These are phyloP conservation scores for Forsythia viridissima DNA, from an alignment of 257 asterid genomes.

Conservation along the genomic window DNA sequence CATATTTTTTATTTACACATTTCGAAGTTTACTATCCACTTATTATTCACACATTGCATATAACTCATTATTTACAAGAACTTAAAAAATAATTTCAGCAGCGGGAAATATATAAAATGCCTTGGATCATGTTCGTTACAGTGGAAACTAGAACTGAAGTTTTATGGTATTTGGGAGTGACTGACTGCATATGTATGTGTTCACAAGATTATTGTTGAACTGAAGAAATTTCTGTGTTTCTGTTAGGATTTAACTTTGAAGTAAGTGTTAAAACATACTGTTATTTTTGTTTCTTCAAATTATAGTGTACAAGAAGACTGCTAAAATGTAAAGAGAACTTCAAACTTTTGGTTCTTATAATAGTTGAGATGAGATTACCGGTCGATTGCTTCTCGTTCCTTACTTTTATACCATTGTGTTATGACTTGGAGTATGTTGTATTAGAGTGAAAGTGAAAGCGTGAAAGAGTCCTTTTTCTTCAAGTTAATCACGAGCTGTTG, in stretches of 20 bases:
- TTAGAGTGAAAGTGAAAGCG: too few species aligned
- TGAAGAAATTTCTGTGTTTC: not conserved
- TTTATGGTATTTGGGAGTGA: conserved; percentile 1
- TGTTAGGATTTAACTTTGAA: not conserved
- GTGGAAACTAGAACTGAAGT: not conserved
- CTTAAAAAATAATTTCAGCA: too few species aligned
- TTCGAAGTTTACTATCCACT: too few species aligned
- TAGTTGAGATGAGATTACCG: too few species aligned
- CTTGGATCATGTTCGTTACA: not conserved
- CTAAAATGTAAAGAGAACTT: not conserved
- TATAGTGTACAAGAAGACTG: not conserved
- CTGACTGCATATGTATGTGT: not conserved
- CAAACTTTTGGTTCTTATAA: not conserved
- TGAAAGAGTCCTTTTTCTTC: too few species aligned
- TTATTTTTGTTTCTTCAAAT: not conserved
- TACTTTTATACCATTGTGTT: too few species aligned
- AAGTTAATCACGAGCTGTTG: too few species aligned
- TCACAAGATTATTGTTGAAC: not conserved
- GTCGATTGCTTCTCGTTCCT: too few species aligned
- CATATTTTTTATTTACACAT: too few species aligned
- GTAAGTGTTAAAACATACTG: not conserved
- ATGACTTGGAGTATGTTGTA: too few species aligned
- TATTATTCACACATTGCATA: too few species aligned
- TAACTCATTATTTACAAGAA: too few species aligned
- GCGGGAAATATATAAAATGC: not conserved